Evolutionary conservation across 768 basidiomycete species (phyloP).

Genomic region (Coprinellus micaceus): DNA sequence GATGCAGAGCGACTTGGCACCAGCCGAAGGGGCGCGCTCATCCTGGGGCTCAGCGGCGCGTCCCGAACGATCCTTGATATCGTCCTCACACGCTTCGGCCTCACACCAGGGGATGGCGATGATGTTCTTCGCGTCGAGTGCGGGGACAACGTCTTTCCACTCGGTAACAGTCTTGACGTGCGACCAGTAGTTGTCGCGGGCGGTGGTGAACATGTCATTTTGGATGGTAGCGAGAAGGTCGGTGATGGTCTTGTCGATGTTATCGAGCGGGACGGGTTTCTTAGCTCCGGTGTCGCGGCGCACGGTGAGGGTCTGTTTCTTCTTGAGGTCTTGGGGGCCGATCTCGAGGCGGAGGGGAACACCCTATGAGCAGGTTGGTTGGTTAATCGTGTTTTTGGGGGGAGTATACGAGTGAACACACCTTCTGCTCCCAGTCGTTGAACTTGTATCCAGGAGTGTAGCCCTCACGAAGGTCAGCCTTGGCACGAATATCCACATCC

Average conservation of each 20-base stretch:
- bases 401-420: conserved; percentile 25
- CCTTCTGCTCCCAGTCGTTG: conserved; percentile 99
- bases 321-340: conserved; percentile 87
- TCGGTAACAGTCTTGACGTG: conserved; percentile 69
- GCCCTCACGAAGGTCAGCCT: conserved; percentile 89
- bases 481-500: conserved; percentile 73
- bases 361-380: conserved; percentile 51
- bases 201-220: conserved; percentile 78
- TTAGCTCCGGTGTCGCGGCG: conserved; percentile 65
- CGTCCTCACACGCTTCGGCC: conserved; percentile 87
- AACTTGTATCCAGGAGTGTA: conserved; percentile 99
- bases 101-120: conserved; percentile 97
- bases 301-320: conserved; percentile 76
- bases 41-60: conserved; percentile 83
- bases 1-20: conserved; percentile 95
- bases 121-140: conserved; percentile 83
- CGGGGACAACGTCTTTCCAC: conserved; percentile 93
- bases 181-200: conserved; percentile 67
- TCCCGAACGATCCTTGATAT: conserved; percentile 93
- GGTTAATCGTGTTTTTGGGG: conserved; percentile 1
- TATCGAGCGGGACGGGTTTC: conserved; percentile 39
- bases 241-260: conserved; percentile 47
- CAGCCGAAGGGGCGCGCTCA: conserved; percentile 93
- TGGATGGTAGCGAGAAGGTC: conserved; percentile 83
- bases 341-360: conserved; percentile 97